Base-by-base conservation (phyloP, 108 stramenopile genomes). In the Cyclotella baltica region DNA sequence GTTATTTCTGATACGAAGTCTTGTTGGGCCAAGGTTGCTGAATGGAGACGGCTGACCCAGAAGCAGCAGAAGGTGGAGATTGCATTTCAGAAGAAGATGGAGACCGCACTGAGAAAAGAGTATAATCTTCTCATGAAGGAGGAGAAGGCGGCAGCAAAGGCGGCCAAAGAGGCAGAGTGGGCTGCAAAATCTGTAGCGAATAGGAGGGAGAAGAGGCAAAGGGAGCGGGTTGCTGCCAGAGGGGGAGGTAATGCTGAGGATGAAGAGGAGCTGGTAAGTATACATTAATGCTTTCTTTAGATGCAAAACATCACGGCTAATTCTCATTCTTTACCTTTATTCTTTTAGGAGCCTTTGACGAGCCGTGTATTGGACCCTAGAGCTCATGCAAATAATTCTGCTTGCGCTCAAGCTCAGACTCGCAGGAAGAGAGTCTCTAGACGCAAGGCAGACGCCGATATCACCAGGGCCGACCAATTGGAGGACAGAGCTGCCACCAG, bases 61-160 rank as follows among this genome's bases (percentile, higher is more conserved):
- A 20, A 52, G 51, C 11, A 52, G 51, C 11, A 20, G n/a, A 52
- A 4, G 51, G 51, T n/a, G 51, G 40, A 10, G 40, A 13, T 43
- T 6, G 40, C 6, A 6, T 43, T 43, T 43, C 6, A 43, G 10
- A 43, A 43, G 40, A 13, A 6, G 6, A 13, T 43, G 40, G 40
- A 43, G 10, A 43, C 6, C 10, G 40, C 6, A 13, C 40, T 43
- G 10, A 43, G 40, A 13, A 43, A 43, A 13, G 6, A 10, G 40
- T 43, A n/a, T n/a, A n/a, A n/a, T n/a, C n/a, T 43, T 10, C 10
- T 13, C 10, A n/a, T n/a, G 51, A n/a, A 52, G 51, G 19, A 52
- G 51, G n/a, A 52, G 51, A 52, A 19, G 51, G 51, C 51, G 19
- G n/a, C 11, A 52, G 51, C 51, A 4, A 52, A 52, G 51, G n/a